Base-by-base conservation (phyloP, 768 basidiomycete species). In the Rhodosporidiobolus sp. region DNA sequence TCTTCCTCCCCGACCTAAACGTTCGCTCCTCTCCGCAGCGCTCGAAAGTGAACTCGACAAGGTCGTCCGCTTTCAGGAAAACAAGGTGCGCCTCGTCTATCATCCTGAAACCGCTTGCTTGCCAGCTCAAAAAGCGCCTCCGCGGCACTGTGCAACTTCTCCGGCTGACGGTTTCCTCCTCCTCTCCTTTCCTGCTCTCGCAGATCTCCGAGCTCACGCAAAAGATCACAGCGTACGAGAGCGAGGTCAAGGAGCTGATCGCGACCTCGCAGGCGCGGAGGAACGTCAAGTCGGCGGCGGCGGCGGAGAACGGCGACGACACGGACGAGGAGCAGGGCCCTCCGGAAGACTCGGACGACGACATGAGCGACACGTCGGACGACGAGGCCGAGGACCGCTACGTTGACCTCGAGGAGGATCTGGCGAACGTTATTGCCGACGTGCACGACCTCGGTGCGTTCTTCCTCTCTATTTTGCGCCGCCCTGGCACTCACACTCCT, bases 21-120 rank as follows among this genome's bases (percentile, higher is more conserved):
- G 22, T 22, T 32, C 89, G 83, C 54, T 6, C 32, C 5, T 43
- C 7, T 43, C 24, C 11, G 20, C 35, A 64, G 74, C 74, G 2
- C 87, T 97, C 65, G 89, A 90, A 78, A 84, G 84, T 69, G 94
- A 98, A 83, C 85, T 98, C 45, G 91, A 94, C 79, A 98, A 98
- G 83, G 88, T 97, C 55, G 89, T 94, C 77, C 88, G 89, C 78
- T 98, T 98, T 79, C 95, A 98, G 80, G 90, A 88, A 79, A 83
- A 85, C 46, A 98, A 96, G 87, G 92, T 89, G 55, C 65, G 78
- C 79, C 69, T 45, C 61, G 22, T 53, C n/a, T 63, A 17, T 62
- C 24, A 17, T 3, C 32, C 38, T 43, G 8, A 7, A 7, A 43
- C 38, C 38, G 38, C 14, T 14, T n/a, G n/a, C n/a, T n/a, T n/a